Base-by-base conservation (phyloP, 306 rosid genomes). In the Senna siamea region DNA sequence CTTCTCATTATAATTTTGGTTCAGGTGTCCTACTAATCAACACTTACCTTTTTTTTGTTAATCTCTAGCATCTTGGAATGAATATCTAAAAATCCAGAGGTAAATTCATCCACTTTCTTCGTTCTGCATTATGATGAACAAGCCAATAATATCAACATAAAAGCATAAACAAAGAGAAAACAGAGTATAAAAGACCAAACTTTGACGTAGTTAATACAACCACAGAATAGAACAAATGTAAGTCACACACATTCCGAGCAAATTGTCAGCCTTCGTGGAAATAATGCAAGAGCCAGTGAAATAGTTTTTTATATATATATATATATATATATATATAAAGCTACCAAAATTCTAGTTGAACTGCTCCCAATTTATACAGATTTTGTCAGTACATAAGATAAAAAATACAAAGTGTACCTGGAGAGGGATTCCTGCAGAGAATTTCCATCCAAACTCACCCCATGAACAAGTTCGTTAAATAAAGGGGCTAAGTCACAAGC, bases 381-480 rank as follows among this genome's bases (percentile, higher is more conserved):
- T 11, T 20, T 8, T 32, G 71, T 48, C 55, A 56, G 10, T 20
- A 8, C 12, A 8, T 51, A 18, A 18, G 56, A 30, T 32, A 37
- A 8, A 30, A 59, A 59, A 41, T 14, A 30, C 3, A 7, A n/a
- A 37, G 54, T 14, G 38, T 77, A 85, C 98, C 89, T 91, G 68
- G 92, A 89, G 40, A 93, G 81, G 22, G 96, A 82, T 46, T 91
- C 87, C 66, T 91, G 98, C 18, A 93, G 87, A 81, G 91, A 93
- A 9, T 87, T 76, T 14, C 83, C 96, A 79, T 93, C 97, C 87
- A 88, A 79, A 86, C 98, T 93, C 55, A 93, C 94, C 26, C 88
- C 84, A 86, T 93, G 96, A 47, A 91, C 96, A 41, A 93, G 92
- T 73, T 91, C 92, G 71, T 87, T 93, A 57, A 93, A 87, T 15